These are phyloP conservation scores for Petunia secreta DNA, from an alignment of 257 asterid species.

Conservation along the genomic window DNA sequence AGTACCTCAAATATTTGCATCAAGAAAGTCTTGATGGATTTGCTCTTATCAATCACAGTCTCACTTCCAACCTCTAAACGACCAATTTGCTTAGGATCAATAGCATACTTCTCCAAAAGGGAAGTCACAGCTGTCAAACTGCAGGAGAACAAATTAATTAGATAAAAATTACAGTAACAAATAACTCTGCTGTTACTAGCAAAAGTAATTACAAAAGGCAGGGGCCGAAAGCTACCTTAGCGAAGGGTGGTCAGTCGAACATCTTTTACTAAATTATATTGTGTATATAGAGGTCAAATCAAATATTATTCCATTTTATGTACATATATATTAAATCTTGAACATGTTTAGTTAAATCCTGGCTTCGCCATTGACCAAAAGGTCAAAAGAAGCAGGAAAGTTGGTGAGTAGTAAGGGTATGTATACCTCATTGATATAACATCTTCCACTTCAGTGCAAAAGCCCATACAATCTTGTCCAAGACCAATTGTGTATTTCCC, in stretches of 20 bases:
- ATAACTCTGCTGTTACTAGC: too few relatives aligned
- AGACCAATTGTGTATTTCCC: constrained; percentile 99
- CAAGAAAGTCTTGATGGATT: constrained; percentile 95
- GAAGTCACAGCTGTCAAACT: constrained; percentile 95
- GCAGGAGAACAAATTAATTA: constrained; percentile 38
- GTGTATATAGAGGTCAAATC: too few relatives aligned
- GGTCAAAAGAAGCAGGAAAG: too few relatives aligned
- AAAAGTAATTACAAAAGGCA: too few relatives aligned
- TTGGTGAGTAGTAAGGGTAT: too few relatives aligned
- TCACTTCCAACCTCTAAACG: constrained; percentile 99
- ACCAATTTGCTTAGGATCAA: constrained; percentile 90
- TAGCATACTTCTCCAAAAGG: constrained; percentile 80
- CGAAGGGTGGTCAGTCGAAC: too few relatives aligned
- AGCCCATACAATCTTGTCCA: constrained; percentile 99
- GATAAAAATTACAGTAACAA: neutral
- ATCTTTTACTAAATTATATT: too few relatives aligned
- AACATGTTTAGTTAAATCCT: too few relatives aligned
- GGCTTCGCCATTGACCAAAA: too few relatives aligned
- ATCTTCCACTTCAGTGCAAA: constrained; percentile 96
- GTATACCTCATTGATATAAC: constrained; percentile 94
- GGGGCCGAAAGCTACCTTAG: too few relatives aligned
- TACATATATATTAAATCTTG: too few relatives aligned
- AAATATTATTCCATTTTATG: too few relatives aligned
- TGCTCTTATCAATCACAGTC: constrained; percentile 97
- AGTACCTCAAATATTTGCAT: constrained; percentile 98